Evolutionary conservation across 225 moss, liverwort and hornwort species (phyloP), one percentile per base, ranked within the genome.

Genomic region (Sphagnum tenellum): DNA sequence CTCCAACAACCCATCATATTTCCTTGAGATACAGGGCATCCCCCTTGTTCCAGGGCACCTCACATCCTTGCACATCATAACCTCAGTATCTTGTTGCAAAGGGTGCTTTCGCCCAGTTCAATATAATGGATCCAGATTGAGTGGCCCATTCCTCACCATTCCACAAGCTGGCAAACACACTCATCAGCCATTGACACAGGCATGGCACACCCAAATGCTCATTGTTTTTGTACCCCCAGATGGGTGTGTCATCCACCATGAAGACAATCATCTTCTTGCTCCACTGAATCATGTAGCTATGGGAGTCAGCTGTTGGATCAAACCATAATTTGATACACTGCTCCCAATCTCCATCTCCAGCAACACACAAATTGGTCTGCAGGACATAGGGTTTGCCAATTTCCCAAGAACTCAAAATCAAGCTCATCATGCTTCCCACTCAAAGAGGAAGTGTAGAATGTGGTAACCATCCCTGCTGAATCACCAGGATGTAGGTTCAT

Each of bases 101-200:
- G 6, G 83, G 83, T 63, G 80, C 74, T 65, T 77, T 77, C 9
- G 65, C 75, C 77, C 80, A 84, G 53, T 84, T 84, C 64, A 84
- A 65, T 60, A 80, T 84, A 56, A 84, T 71, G 4, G 83, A 79
- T 63, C 83, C 83, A 73, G 79, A 79, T 71, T 84, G 83, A 50
- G 83, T 84, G 14, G 83, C 83, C 83, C 83, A 83, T 5, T 80
- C 79, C 58, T 83, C 83, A 13, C 83, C 83, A 47, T 83, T 83
- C 83, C 83, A 83, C 67, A 83, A 72, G 67, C 83, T 83, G 49
- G 74, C 83, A 47, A 84, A 84, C 12, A 84, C 64, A 65, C 80
- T 84, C 83, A 80, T 80, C 4, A 80, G 72, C 72, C 80, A 80
- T 11, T 49, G 72, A 55, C 62, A 62, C 47, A 80, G 83, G 54